Base-by-base conservation (phyloP, 1,284 basidiomycete genomes). In the Puccinia horiana region DNA sequence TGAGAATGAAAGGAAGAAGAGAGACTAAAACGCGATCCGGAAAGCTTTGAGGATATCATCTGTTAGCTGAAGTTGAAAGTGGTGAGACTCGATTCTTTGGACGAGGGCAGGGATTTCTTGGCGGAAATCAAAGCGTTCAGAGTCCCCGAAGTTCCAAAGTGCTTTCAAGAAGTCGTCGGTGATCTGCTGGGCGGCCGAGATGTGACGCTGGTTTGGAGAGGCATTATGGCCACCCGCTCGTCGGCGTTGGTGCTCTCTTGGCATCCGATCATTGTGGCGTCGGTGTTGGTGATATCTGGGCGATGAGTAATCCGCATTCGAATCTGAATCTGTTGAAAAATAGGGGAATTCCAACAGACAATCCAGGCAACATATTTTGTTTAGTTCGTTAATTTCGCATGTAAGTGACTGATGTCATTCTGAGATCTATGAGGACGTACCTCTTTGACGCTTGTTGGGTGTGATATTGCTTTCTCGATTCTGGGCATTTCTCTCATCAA, bases 21-120 rank as follows among this genome's bases (percentile, higher is more conserved):
- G 32, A 26, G 32, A 73, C 18, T 81, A 83, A 49, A 20, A 86
- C 85, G 85, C 85, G 23, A 85, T 84, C 16, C 85, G 82, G 84
- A 86, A 86, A 0, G 82, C 83, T 37, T 83, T 81, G 37, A 85
- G 81, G 37, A 77, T 65, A 77, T 76, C 69, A n/a, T 70, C 40
- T 37, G n/a, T 58, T 5, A 61, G 54, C 14, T 58, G 54, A 74
- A 84, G 83, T 40, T 83, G 83, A 58, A 78, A 78, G 79, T 67
- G 84, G 76, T 84, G 84, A 29, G 44, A 49, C 32, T 82, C 75
- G 72, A 85, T 76, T 18, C 52, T 44, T 23, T 81, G 35, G 4
- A 84, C 83, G 16, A 84, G 42, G 14, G 61, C 32, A 1, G 85
- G 85, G 2, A 85, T 74, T 42, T 85, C 84, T 26, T 75, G 74